These are phyloP conservation scores for Aspergillus asperescens DNA, from an alignment of 495 filamentous ascomycete species.

Conservation along the genomic window DNA sequence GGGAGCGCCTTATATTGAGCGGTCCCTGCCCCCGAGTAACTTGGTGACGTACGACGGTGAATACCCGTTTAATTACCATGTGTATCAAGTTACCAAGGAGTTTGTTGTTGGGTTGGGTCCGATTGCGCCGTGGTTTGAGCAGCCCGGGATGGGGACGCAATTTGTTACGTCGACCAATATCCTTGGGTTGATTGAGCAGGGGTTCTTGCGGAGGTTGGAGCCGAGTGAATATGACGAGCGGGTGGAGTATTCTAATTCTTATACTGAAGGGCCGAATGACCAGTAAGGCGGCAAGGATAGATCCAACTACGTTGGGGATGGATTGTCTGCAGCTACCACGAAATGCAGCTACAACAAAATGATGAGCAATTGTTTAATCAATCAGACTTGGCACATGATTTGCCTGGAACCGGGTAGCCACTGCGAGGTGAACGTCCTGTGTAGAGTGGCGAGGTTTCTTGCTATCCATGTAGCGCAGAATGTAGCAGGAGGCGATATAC, in stretches of 20 bases:
- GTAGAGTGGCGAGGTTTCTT: no score
- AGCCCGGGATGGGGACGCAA: conserved; percentile 53
- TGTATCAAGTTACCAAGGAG: conserved; percentile 44
- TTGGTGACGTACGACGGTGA: conserved; percentile 35
- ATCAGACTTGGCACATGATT: no score
- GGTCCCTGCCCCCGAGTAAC: conserved; percentile 49
- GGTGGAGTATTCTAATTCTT: conserved; percentile 11
- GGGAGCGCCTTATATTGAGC: conserved; percentile 48
- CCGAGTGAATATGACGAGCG: conserved; percentile 10
- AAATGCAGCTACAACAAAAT: no score
- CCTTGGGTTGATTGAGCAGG: conserved; percentile 20
- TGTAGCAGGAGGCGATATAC: no score
- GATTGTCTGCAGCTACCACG: no score
- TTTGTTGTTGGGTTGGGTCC: conserved; percentile 45
- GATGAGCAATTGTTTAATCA: no score
- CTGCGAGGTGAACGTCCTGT: no score
- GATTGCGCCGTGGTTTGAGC: conserved; percentile 53
- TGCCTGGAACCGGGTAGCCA: no score
- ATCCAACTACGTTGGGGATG: neutral
- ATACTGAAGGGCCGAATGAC: conserved; percentile 6
- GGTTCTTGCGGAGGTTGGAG: conserved; percentile 19
- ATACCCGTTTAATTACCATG: conserved; percentile 51
- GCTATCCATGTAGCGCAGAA: no score
- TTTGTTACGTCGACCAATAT: conserved; percentile 26
- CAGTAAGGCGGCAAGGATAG: no score